A percentile compares a stretch with the other conserved stretches of the same genome.
These are phyloP conservation scores for Uncinocarpus reesii DNA, from an alignment of 2,329 filamentous ascomycete species.

Conservation along the genomic window DNA sequence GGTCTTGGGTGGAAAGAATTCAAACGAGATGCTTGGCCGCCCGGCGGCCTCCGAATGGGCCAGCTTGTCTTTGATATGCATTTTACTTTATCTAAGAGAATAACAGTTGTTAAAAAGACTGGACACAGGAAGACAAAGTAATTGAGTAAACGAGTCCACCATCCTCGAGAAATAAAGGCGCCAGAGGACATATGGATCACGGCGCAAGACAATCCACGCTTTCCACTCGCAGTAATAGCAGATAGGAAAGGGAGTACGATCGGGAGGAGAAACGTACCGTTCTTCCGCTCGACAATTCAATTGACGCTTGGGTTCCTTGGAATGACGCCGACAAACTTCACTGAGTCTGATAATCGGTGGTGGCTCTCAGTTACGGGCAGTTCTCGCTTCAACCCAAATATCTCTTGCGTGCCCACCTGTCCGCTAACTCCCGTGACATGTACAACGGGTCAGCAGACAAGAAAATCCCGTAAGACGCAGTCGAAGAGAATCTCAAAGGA, in stretches of 20 bases:
- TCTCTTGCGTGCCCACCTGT: constrained; percentile 39
- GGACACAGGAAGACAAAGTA: background rate
- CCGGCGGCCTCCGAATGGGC: constrained; percentile 66
- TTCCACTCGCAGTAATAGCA: background rate
- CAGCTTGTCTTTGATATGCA: constrained; percentile 95
- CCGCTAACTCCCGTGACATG: constrained; percentile 47
- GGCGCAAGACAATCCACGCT: background rate
- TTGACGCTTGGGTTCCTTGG: background rate
- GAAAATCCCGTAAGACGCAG: background rate
- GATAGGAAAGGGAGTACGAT: background rate
- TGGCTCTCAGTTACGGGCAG: background rate
- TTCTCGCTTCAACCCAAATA: constrained; percentile 33
- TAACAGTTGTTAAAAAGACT: background rate
- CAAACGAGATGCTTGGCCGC: constrained; percentile 90
- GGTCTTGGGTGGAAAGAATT: constrained; percentile 98
- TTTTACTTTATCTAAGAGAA: constrained; percentile 40
- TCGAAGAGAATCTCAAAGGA: background rate
- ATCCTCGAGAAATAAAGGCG: background rate
- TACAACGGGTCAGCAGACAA: constrained; percentile 21
- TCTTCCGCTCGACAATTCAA: background rate
- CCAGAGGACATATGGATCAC: background rate
- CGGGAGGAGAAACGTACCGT: background rate
- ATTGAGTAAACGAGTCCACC: background rate
- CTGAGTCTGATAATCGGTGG: constrained; percentile 1
- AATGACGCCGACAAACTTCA: background rate